These are phyloP conservation scores for Pichia sp. DNA, from an alignment of 1,139 yeast species.

Conservation along the genomic window DNA sequence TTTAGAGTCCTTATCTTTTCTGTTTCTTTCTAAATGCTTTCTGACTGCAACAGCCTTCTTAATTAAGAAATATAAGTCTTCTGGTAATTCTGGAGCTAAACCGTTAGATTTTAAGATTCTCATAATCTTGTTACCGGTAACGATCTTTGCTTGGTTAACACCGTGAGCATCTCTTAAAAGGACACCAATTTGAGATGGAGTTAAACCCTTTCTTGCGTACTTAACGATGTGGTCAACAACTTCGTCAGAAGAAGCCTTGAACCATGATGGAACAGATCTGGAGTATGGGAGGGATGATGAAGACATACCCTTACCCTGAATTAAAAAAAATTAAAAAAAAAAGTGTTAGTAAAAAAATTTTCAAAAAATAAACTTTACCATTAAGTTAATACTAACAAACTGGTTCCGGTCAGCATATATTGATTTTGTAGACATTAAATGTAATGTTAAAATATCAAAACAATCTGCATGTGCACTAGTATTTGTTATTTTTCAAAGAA, in stretches of 20 bases:
- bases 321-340: conserved; percentile 16
- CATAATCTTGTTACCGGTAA: conserved; percentile 99
- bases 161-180: conserved; percentile 99
- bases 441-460: conserved; percentile 3
- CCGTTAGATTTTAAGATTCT: conserved; percentile 99
- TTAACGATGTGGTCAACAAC: conserved; percentile 98
- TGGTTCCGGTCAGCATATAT: conserved; percentile 31
- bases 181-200: conserved; percentile 99
- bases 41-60: conserved; percentile 99
- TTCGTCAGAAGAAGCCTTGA: conserved; percentile 92
- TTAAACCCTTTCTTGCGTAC: conserved; percentile 99
- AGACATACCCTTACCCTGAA: conserved; percentile 97
- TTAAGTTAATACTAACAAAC: conserved; percentile 26
- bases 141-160: conserved; percentile 94
- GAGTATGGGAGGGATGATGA: conserved; percentile 99
- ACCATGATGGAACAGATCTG: conserved; percentile 99
- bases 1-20: conserved; percentile 99
- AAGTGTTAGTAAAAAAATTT: conserved; percentile 32
- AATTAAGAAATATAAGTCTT: conserved; percentile 97
- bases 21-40: conserved; percentile 99
- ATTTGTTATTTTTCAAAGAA: too few species aligned
- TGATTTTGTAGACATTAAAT: conserved; percentile 4
- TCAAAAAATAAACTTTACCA: conserved; percentile 24
- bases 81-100: conserved; percentile 99
- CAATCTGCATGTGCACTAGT: too few species aligned